Conservation (phyloP, 257 asterid genomes). For the Rehmannia glutinosa region DNA sequence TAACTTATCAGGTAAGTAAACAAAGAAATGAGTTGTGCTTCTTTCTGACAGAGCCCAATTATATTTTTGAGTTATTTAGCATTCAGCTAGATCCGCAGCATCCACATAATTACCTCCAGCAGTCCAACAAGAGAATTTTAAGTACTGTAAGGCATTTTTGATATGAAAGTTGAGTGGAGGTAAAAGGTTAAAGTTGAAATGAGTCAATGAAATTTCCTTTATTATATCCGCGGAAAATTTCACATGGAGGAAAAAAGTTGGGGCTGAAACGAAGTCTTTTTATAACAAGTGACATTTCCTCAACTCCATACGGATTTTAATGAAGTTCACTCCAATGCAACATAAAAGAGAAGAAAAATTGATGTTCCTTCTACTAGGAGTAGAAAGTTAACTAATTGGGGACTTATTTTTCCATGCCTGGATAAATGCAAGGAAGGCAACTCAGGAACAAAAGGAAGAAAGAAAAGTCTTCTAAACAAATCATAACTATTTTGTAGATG, state of each 20-base stretch:
- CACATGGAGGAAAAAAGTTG: too few species aligned
- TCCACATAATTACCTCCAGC: neutral
- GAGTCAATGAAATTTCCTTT: neutral
- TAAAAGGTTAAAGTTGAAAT: neutral
- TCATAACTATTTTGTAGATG: neutral
- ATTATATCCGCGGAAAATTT: neutral
- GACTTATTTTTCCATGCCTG: neutral
- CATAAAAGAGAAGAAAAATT: too few species aligned
- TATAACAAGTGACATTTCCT: neutral
- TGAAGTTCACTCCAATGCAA: too few species aligned
- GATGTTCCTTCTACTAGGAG: neutral
- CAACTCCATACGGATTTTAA: neutral
- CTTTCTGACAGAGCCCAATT: neutral
- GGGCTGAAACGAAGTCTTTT: too few species aligned
- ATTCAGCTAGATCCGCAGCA: neutral
- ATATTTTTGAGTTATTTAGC: neutral
- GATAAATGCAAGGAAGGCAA: neutral
- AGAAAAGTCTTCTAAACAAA: neutral
- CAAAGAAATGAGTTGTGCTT: neutral
- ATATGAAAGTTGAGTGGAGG: neutral
- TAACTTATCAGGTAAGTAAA: constrained; percentile 16
- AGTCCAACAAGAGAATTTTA: neutral
- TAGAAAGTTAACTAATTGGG: neutral
- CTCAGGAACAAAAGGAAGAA: neutral
- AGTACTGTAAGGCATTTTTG: neutral